Conservation (phyloP, 257 asterid species). For the Henckelia pumila region DNA sequence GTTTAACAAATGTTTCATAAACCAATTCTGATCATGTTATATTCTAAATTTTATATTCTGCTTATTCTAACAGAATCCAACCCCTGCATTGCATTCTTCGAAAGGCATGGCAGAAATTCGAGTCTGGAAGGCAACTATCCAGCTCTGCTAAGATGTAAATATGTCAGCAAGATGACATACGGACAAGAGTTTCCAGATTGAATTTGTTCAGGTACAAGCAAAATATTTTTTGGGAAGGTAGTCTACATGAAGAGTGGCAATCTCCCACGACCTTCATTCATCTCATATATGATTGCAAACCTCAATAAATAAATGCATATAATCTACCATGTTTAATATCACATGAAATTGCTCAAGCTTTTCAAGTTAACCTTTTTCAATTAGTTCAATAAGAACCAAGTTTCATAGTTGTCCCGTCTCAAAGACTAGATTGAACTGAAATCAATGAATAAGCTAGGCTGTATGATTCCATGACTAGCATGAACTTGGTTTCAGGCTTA, state of each 20-base stretch:
- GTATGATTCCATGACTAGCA: background rate
- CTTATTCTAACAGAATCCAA: constrained; percentile 7
- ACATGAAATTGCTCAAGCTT: background rate
- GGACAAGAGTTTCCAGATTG: background rate
- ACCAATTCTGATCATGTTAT: background rate
- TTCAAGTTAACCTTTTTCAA: background rate
- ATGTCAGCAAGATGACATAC: constrained; percentile 3
- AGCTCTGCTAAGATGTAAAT: too few relatives aligned
- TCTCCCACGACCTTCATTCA: background rate
- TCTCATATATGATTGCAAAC: background rate
- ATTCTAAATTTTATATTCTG: background rate
- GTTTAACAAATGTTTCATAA: background rate
- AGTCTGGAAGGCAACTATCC: background rate
- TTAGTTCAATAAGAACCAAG: background rate
- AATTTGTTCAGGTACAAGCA: constrained; percentile 1
- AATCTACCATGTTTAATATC: constrained; percentile 2
- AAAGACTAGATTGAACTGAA: too few relatives aligned
- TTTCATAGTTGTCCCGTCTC: background rate
- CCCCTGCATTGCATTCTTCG: background rate
- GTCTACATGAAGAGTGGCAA: constrained; percentile 1
- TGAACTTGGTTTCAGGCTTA: background rate
- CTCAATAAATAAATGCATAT: background rate
- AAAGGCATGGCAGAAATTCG: background rate
- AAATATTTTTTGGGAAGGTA: background rate
- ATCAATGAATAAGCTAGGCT: constrained; percentile 13